Evolutionary conservation across 2,329 filamentous ascomycete species (phyloP), one percentile per base, ranked within the genome.

Genomic region (Graphilbum ipis-grandicollis): DNA sequence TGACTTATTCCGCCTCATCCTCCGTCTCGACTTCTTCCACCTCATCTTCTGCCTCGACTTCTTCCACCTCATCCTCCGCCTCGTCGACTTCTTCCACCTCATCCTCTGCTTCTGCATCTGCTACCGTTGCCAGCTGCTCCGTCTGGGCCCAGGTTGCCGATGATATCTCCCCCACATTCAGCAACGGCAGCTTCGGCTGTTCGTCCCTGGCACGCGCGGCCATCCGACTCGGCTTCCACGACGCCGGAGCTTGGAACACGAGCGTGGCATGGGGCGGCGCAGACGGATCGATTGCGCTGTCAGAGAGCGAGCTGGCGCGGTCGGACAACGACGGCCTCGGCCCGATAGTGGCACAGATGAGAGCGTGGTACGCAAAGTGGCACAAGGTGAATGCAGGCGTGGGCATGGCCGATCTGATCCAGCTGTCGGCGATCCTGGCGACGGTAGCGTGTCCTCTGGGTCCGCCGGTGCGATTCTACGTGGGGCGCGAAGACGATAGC

Each of bases 391-490:
- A 28, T 13, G 51, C 55, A 40, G 50, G 48, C 18, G 56, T 68
- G n/a, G 52, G 56, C 19, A 63, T 64, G 43, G 67, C 66, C 15
- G 67, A 72, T 47, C 52, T 71, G 19, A 61, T 67, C 23, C 63
- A 68, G 46, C 60, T 67, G 33, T 62, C 59, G 5, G 56, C 53
- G 50, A 56, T 52, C 37, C 52, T 63, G 22, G 65, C 60, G 5
- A 61, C 62, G 7, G 56, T 63, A 0, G 54, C 58, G 3, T 71
- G 67, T 38, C 66, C 66, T 1, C 57, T 59, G 12, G 66, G 67
- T 1, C 66, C 66, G 4, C 55, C 57, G 14, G 59, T 70, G 26
- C 47, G 53, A 14, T 59, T 59, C 19, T 63, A 60, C 36, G 56
- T 64, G 10, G 65, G 66, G 26, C 56, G 66, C 36, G 52, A 47